Percentiles rank a stretch among this genome's conserved stretches.
These are phyloP conservation scores for Botrytis galanthina DNA, from an alignment of 2,329 filamentous ascomycete species.

Conservation along the genomic window DNA sequence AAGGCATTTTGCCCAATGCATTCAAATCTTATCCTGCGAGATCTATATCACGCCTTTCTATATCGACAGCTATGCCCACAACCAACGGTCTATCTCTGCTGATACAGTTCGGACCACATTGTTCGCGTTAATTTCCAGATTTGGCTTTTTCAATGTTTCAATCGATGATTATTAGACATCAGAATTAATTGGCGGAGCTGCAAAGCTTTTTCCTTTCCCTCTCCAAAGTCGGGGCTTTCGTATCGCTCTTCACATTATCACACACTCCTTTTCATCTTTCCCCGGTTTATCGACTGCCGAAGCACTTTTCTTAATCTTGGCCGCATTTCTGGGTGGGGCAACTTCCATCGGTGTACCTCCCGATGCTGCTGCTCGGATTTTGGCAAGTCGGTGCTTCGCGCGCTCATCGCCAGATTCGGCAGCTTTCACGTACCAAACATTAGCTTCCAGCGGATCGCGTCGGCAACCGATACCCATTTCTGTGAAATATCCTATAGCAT, in stretches of 20 bases:
- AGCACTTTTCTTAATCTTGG: slow-evolving; percentile 34
- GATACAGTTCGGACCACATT: background rate
- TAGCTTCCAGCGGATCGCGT: slow-evolving; percentile 91
- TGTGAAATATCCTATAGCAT: slow-evolving; percentile 94
- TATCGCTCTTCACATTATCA: slow-evolving; percentile 30
- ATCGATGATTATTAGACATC: background rate
- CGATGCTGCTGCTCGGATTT: slow-evolving; percentile 79
- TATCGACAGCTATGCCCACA: background rate
- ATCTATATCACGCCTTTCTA: slow-evolving; percentile 2
- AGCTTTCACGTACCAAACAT: slow-evolving; percentile 97
- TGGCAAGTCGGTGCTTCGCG: slow-evolving; percentile 80
- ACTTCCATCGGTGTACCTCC: slow-evolving; percentile 39
- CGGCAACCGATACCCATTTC: slow-evolving; percentile 98
- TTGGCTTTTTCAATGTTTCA: background rate
- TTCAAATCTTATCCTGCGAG: slow-evolving; percentile 2
- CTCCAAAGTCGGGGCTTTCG: background rate
- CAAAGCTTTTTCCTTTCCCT: background rate
- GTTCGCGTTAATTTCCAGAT: background rate
- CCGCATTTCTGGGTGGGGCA: slow-evolving; percentile 30
- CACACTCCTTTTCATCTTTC: slow-evolving; percentile 34
- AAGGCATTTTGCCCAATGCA: background rate
- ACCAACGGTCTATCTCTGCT: background rate
- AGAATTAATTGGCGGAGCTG: background rate
- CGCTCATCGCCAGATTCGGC: slow-evolving; percentile 89
- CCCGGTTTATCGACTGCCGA: slow-evolving; percentile 30